Conservation (phyloP, 352 stramenopile genomes). For the Hyaloperonospora arabidopsidis region DNA sequence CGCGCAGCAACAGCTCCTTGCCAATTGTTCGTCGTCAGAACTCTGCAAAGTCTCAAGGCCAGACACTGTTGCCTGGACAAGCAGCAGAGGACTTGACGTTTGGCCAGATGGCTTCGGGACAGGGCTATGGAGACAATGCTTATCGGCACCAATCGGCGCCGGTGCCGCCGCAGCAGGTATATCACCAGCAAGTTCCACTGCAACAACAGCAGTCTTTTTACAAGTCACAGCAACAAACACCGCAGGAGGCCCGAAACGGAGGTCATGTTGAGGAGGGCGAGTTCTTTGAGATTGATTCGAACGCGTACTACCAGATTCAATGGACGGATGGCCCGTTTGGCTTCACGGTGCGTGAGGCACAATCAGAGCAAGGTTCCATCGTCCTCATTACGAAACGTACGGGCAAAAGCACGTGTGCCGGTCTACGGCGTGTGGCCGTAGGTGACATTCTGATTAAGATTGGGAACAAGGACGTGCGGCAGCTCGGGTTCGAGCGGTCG, state of each 20-base stretch:
- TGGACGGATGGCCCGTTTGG: slow-evolving; percentile 79
- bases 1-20: slow-evolving; percentile 24
- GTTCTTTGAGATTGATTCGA: slow-evolving; percentile 55
- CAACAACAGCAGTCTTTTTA: slow-evolving; percentile 17
- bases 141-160: slow-evolving; percentile 17
- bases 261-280: slow-evolving; percentile 34
- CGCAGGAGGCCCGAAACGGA: slow-evolving; percentile 12
- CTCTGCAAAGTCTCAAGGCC: slow-evolving; percentile 18
- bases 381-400: slow-evolving; percentile 79
- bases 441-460: slow-evolving; percentile 75
- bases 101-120: slow-evolving; percentile 8
- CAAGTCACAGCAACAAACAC: slow-evolving; percentile 5
- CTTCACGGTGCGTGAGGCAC: slow-evolving; percentile 69
- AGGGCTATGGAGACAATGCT: slow-evolving; percentile 19
- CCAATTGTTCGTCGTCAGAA: slow-evolving; percentile 17
- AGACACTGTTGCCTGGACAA: slow-evolving; percentile 16
- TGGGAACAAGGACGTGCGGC: slow-evolving; percentile 55
- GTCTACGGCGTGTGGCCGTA: slow-evolving; percentile 61
- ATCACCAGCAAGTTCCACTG: slow-evolving; percentile 8
- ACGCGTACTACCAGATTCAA: slow-evolving; percentile 70
- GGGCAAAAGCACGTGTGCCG: slow-evolving; percentile 65
- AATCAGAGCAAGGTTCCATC: slow-evolving; percentile 55
- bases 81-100: slow-evolving; percentile 27
- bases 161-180: neutral
- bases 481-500: slow-evolving; percentile 66